phyloP scores from a whole-genome alignment of 257 asterid species.

The Nicotiana noctiflora region DNA sequence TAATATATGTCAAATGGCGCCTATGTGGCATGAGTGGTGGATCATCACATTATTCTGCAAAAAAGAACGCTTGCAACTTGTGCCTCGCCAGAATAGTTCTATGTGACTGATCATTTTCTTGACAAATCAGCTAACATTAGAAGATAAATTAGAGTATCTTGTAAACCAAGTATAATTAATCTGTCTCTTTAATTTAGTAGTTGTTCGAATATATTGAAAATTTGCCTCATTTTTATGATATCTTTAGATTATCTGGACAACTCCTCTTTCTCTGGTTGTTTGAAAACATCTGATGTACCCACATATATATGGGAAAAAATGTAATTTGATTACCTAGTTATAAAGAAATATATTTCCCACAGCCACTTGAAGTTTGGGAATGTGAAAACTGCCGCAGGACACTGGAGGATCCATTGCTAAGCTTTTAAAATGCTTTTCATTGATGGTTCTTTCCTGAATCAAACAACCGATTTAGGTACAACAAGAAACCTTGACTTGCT shows the following conservation, averaged over 20 bases:
- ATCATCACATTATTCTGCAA: neutral
- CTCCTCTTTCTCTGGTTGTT: neutral
- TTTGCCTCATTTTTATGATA: neutral
- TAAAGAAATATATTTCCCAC: neutral
- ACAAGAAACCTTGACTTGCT: neutral
- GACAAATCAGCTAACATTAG: neutral
- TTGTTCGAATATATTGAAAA: neutral
- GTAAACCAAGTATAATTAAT: neutral
- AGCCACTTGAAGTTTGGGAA: neutral
- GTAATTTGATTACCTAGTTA: neutral
- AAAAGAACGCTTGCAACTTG: neutral
- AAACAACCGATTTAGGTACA: neutral
- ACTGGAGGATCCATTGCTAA: neutral
- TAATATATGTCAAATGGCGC: too few species aligned
- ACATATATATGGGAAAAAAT: neutral
- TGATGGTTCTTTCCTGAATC: neutral
- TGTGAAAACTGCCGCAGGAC: neutral
- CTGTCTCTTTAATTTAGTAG: neutral
- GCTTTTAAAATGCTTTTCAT: neutral
- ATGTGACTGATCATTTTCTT: conserved; percentile 1
- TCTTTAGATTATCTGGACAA: neutral
- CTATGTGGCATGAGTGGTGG: too few species aligned
- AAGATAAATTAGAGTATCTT: neutral
- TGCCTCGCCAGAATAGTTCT: neutral
- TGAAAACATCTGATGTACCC: neutral